phyloP scores from a whole-genome alignment of 805 yeast genomes.

The Phaffomyces antillensis region DNA sequence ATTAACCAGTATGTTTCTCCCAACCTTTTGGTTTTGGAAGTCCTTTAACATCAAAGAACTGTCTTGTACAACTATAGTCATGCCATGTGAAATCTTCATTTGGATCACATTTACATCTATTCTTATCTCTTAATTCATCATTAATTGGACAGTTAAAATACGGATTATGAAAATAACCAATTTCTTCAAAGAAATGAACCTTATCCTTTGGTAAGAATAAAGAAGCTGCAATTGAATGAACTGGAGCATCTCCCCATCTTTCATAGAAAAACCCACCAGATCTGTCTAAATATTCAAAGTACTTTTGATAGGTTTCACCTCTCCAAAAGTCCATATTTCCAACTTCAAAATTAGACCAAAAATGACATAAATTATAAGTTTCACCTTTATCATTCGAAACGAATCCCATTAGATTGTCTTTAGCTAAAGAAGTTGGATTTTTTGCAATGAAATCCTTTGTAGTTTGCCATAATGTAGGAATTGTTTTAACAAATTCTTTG shows the following conservation, averaged over 20 bases:
- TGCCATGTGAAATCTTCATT: conserved; percentile 68
- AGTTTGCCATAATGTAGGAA: conserved; percentile 71
- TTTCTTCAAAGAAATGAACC: conserved; percentile 75
- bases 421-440: conserved; percentile 39
- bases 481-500: conserved; percentile 67
- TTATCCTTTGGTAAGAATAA: conserved; percentile 63
- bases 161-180: conserved; percentile 82
- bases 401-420: conserved; percentile 52
- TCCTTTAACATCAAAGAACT: conserved; percentile 49
- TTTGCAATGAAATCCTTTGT: conserved; percentile 53
- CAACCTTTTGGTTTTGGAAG: conserved; percentile 61
- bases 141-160: conserved; percentile 75
- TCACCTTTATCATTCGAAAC: conserved; percentile 57
- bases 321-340: conserved; percentile 70
- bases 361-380: conserved; percentile 68
- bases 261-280: conserved; percentile 80
- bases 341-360: conserved; percentile 75
- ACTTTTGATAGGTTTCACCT: conserved; percentile 46
- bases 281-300: conserved; percentile 55
- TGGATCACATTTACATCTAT: conserved; percentile 70
- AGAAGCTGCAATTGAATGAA: conserved; percentile 82
- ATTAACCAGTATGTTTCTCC: conserved; percentile 47
- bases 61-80: conserved; percentile 64
- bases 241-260: conserved; percentile 94
- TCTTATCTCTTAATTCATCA: conserved; percentile 45